A percentile compares a stretch with the other conserved stretches of the same genome.
Evolutionary conservation across 1,284 basidiomycete genomes (phyloP).

Genomic region (Cronartium ribicola): DNA sequence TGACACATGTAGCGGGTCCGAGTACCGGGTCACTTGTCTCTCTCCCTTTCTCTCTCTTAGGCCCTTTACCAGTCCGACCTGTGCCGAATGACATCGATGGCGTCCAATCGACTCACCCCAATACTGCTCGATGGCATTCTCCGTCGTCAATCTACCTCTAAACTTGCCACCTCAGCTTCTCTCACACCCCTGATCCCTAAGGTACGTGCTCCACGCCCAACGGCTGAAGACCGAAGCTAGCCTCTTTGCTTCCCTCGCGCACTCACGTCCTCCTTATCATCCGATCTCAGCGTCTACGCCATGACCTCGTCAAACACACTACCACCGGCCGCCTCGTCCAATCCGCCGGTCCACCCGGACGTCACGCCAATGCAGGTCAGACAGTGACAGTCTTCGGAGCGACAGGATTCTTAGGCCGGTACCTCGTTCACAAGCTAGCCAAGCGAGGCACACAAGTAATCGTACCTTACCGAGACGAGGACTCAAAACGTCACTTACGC

Average conservation of each 20-base stretch:
- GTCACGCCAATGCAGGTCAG: slow-evolving; percentile 81
- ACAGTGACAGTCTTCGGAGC: slow-evolving; percentile 94
- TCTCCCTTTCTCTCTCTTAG: no score
- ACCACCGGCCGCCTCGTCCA: slow-evolving; percentile 47
- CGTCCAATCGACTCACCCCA: background rate
- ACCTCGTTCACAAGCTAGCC: slow-evolving; percentile 85
- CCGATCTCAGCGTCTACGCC: slow-evolving; percentile 30
- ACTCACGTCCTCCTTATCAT: background rate
- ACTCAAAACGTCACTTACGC: slow-evolving; percentile 71
- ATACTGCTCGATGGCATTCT: background rate
- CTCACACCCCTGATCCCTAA: background rate
- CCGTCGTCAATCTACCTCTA: background rate
- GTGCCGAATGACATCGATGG: no score
- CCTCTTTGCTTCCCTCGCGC: background rate
- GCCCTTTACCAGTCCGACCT: no score
- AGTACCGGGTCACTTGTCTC: no score
- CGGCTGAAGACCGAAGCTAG: background rate
- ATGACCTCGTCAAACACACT: slow-evolving; percentile 44
- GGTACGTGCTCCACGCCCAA: background rate
- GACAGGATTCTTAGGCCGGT: slow-evolving; percentile 91
- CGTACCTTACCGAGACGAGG: slow-evolving; percentile 91
- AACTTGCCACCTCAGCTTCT: background rate
- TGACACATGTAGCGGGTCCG: no score
- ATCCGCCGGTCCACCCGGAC: slow-evolving; percentile 56
- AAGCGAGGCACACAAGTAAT: slow-evolving; percentile 91